These are phyloP conservation scores for Tilletiopsis washingtonensis DNA, from an alignment of 1,284 basidiomycete genomes.

Conservation along the genomic window DNA sequence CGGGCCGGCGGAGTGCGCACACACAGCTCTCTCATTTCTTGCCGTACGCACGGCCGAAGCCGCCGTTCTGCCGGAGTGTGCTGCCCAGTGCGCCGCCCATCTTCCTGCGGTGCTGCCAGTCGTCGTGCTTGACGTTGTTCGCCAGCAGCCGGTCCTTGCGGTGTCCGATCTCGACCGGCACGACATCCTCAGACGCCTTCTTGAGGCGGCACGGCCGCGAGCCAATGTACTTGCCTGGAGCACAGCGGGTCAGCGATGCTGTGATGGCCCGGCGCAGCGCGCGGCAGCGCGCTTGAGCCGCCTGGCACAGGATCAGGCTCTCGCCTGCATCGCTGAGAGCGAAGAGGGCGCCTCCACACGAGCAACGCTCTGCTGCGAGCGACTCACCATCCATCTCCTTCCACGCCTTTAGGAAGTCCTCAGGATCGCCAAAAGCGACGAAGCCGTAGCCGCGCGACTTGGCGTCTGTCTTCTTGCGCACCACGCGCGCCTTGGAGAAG, in stretches of 20 bases:
- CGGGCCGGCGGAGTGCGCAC: no score
- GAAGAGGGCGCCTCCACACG: no score
- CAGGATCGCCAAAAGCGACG: slow-evolving; percentile 93
- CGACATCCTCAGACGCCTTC: slow-evolving; percentile 37
- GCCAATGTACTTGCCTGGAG: slow-evolving; percentile 39
- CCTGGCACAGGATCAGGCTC: not conserved
- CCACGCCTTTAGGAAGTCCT: slow-evolving; percentile 97
- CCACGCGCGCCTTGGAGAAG: slow-evolving; percentile 88
- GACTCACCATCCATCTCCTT: slow-evolving; percentile 91
- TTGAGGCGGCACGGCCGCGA: slow-evolving; percentile 41
- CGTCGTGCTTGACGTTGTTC: slow-evolving; percentile 30
- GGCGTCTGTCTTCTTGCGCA: slow-evolving; percentile 70
- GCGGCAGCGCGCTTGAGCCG: not conserved
- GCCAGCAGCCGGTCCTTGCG: slow-evolving; percentile 43
- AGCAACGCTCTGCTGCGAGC: no score
- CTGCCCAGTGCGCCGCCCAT: slow-evolving; percentile 44
- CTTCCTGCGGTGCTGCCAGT: slow-evolving; percentile 24
- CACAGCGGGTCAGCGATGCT: not conserved
- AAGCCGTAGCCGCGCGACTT: slow-evolving; percentile 91
- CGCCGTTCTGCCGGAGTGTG: slow-evolving; percentile 20
- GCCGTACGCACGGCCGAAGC: not conserved
- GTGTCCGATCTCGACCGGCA: slow-evolving; percentile 34
- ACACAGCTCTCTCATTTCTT: no score
- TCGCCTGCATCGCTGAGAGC: slow-evolving; percentile 1
- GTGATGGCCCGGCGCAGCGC: no score